A percentile compares a stretch with the other conserved stretches of the same genome.
phyloP scores from a whole-genome alignment of 306 rosid species.

The Luffa aegyptiaca region DNA sequence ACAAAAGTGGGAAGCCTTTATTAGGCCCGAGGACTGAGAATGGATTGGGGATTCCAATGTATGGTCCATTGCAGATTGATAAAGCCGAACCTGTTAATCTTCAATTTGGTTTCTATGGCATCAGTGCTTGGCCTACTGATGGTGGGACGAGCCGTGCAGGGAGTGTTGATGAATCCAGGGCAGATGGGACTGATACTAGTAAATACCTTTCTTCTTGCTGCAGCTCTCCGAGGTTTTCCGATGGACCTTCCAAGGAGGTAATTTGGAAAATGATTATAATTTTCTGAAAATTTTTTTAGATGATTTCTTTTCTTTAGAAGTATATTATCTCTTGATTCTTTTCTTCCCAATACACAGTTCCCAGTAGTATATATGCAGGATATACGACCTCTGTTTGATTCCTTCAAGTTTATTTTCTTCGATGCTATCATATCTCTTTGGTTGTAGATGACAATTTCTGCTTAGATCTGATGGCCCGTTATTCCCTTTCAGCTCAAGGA shows the following conservation, averaged over 20 bases:
- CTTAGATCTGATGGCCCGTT: neutral
- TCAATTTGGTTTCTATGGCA: conserved; percentile 89
- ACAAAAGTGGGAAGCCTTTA: conserved; percentile 50
- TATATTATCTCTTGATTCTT: neutral
- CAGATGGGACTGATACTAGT: conserved; percentile 69
- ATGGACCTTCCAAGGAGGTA: conserved; percentile 83
- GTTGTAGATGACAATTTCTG: neutral
- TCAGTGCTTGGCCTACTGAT: conserved; percentile 94
- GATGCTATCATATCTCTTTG: neutral
- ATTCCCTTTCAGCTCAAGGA: conserved; percentile 57
- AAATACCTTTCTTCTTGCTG: conserved; percentile 75
- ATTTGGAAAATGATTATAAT: neutral
- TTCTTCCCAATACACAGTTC: neutral
- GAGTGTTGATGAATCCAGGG: conserved; percentile 84
- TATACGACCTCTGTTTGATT: neutral
- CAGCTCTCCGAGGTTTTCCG: conserved; percentile 87
- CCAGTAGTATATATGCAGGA: neutral
- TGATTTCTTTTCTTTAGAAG: neutral
- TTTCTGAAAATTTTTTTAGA: neutral
- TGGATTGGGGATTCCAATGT: conserved; percentile 26
- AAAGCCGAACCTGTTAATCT: conserved; percentile 86
- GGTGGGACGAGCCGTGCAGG: conserved; percentile 91
- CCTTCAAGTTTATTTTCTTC: neutral
- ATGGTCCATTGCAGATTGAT: conserved; percentile 31
- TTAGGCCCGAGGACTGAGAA: conserved; percentile 40